Evolutionary conservation across 1,284 basidiomycete genomes (phyloP).

Genomic region (Meripilus lineatus): DNA sequence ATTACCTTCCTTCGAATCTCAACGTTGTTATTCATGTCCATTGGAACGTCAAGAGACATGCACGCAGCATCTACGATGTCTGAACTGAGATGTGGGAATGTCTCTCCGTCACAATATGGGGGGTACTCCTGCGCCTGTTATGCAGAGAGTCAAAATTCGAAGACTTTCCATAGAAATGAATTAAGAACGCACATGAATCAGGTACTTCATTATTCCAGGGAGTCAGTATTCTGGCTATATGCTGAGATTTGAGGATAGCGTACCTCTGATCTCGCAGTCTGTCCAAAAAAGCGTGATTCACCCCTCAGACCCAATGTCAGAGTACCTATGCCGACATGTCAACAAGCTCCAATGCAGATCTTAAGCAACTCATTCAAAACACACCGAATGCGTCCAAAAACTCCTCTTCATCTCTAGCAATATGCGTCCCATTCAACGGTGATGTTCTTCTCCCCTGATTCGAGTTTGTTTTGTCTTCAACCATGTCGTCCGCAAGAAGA

Average conservation of each 20-base stretch:
- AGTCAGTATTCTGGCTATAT: no score
- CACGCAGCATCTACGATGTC: slow-evolving; percentile 22
- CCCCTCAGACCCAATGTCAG: slow-evolving; percentile 51
- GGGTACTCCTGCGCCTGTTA: neutral
- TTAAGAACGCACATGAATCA: slow-evolving; percentile 45
- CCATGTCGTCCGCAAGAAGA: slow-evolving; percentile 29
- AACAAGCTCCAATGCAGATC: neutral
- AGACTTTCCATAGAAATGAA: neutral
- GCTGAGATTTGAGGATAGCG: no score
- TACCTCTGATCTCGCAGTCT: slow-evolving; percentile 62
- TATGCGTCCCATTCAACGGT: slow-evolving; percentile 9
- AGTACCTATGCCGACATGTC: slow-evolving; percentile 38
- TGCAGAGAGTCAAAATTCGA: neutral
- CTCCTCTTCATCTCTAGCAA: slow-evolving; percentile 36
- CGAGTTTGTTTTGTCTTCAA: slow-evolving; percentile 11
- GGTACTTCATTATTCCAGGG: no score
- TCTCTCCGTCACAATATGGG: slow-evolving; percentile 5
- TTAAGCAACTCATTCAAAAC: neutral
- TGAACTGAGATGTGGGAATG: slow-evolving; percentile 19
- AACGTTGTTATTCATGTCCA: slow-evolving; percentile 25
- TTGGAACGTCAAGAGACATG: slow-evolving; percentile 27
- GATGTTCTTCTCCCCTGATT: slow-evolving; percentile 7
- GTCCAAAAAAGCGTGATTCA: slow-evolving; percentile 53
- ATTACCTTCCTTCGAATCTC: slow-evolving; percentile 37
- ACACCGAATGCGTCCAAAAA: slow-evolving; percentile 56